phyloP scores from a whole-genome alignment of 495 filamentous ascomycete genomes.

The Talaromyces adpressus region DNA sequence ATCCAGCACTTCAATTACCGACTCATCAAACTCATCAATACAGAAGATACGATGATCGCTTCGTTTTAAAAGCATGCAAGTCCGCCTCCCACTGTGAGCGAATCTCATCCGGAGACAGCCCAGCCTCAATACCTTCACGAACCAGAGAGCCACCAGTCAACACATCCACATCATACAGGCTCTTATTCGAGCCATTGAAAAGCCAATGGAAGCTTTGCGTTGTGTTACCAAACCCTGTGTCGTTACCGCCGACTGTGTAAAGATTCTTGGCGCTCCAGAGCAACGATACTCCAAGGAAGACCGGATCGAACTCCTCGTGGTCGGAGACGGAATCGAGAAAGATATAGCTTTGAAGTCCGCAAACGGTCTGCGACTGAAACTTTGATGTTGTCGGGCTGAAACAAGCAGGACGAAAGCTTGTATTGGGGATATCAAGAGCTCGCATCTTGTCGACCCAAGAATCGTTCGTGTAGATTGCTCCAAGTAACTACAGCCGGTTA shows the following conservation, averaged over 20 bases:
- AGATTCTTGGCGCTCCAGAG: slow-evolving; percentile 9
- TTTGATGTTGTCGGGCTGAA: slow-evolving; percentile 9
- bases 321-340: background rate
- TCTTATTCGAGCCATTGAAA: slow-evolving; percentile 5
- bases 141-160: slow-evolving; percentile 3
- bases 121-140: slow-evolving; percentile 7
- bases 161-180: slow-evolving; percentile 4
- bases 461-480: background rate
- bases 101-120: slow-evolving; percentile 6
- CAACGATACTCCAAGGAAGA: slow-evolving; percentile 5
- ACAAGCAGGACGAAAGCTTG: slow-evolving; percentile 6
- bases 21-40: background rate
- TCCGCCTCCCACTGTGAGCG: slow-evolving; percentile 5
- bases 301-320: slow-evolving; percentile 4
- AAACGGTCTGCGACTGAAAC: slow-evolving; percentile 4
- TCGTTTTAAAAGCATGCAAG: background rate
- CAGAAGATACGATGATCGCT: background rate
- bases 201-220: slow-evolving; percentile 10
- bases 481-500: slow-evolving; percentile 4
- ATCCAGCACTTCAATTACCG: no score
- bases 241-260: background rate
- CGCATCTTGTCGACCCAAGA: slow-evolving; percentile 7
- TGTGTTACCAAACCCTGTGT: slow-evolving; percentile 6
- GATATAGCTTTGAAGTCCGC: slow-evolving; percentile 5
- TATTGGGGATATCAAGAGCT: background rate